Base-by-base conservation (phyloP, 106 monocot species). In the Dactylorhiza incarnata region DNA sequence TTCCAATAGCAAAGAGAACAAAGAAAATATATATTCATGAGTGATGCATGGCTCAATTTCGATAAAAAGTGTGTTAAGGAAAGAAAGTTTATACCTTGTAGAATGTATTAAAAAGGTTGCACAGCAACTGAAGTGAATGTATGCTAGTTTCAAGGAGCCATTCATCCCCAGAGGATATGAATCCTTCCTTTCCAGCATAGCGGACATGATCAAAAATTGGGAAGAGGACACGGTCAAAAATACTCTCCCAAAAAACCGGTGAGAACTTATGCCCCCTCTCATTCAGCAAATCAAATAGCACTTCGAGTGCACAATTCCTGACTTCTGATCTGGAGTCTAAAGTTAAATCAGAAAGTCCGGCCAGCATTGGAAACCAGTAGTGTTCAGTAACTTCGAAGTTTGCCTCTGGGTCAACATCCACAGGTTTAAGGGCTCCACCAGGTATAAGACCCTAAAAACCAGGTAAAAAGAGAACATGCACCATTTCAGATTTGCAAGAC, bases 331-430 rank as follows among this genome's bases (percentile, higher is more conserved):
- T 94, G 45, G 84, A 72, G 78, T 99, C 99, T 61, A 94, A 81
- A 52, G 99, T 92, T 59, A 99, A 86, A 76, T 99, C 94, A 75
- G 99, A 94, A 63, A 99, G 75, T 13, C 99, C 99, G 67, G 99
- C 94, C 65, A 94, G 81, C 94, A 94, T 99, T 14, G 94, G 94
- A 70, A 97, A 97, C 97, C 97, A 97, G 52, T 97, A 97, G 75
- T 94, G 91, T 79, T 97, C 97, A 75, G 91, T 97, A 45, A 94
- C 79, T 82, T 94, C 89, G 79, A 88, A 81, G 65, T 83, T 88
- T 23, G 68, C 54, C 44, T 94, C 89, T 20, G 77, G 44, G 56
- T 51, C 78, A 79, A 46, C 83, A 86, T 87, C 86, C 37, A 92
- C 83, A 23, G 89, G 94, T 81, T 90, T 94, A 78, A 94, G 74